phyloP scores from a whole-genome alignment of 177 flowering plant species.

The Vitis hybrid region DNA sequence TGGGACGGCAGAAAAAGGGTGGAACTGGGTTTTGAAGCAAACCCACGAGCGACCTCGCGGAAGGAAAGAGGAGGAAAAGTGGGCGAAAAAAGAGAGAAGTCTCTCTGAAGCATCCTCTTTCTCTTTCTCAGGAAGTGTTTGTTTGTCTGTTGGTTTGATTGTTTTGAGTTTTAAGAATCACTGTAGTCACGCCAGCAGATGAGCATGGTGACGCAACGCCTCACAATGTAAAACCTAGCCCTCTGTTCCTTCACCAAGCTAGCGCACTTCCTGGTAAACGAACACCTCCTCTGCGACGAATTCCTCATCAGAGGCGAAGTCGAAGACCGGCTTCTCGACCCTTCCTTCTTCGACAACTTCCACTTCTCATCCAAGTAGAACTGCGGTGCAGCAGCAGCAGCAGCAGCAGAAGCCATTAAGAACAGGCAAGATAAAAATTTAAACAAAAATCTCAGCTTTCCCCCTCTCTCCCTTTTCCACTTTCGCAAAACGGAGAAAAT shows the following conservation, averaged over 20 bases:
- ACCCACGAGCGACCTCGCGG: constrained; percentile 19
- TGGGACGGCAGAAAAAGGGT: constrained; percentile 19
- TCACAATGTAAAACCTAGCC: constrained; percentile 78
- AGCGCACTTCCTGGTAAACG: constrained; percentile 71
- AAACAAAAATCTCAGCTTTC: not conserved
- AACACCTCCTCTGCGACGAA: constrained; percentile 39
- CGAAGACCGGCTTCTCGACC: constrained; percentile 28
- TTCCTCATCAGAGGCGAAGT: constrained; percentile 22
- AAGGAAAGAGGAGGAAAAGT: not conserved
- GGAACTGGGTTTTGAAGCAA: not conserved
- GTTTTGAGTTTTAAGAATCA: not conserved
- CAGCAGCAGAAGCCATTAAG: not conserved
- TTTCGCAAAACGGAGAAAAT: too few relatives aligned
- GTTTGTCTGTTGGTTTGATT: too few relatives aligned
- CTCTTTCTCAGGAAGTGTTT: not conserved
- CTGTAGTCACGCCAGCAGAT: constrained; percentile 73
- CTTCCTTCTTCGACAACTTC: constrained; percentile 47
- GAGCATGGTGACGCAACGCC: constrained; percentile 86
- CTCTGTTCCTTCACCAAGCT: constrained; percentile 76
- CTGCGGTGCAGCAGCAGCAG: constrained; percentile 12
- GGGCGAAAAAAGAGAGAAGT: constrained; percentile 5
- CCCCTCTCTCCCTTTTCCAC: not conserved
- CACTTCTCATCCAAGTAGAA: constrained; percentile 45
- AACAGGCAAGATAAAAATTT: not conserved
- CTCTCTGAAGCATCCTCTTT: not conserved